Base-by-base conservation (phyloP, 345 rosid genomes). In the Pseudoturritis turrita region DNA sequence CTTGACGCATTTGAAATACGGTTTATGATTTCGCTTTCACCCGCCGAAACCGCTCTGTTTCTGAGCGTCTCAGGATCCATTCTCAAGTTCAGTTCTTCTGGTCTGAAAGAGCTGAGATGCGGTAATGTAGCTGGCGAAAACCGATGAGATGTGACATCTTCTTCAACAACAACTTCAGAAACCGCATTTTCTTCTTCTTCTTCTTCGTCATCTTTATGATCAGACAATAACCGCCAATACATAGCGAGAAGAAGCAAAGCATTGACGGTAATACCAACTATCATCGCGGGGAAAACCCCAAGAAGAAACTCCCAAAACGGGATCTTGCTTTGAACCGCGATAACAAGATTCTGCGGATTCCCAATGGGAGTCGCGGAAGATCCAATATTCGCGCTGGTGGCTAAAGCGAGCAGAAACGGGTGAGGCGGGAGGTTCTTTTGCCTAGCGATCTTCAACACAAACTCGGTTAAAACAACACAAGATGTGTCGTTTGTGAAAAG, bases 311-410 rank as follows among this genome's bases (percentile, higher is more conserved):
- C 63, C 59, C 87, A 85, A 22, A 89, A 93, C 1, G 92, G 56
- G 61, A 89, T 86, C 76, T 69, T 74, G 66, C 92, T 87, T 63
- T 84, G 85, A 52, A 93, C 82, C 1, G 96, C 96, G 11, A 90
- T 89, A 15, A 90, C 89, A 64, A 93, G 81, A 70, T 90, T 90
- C 60, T 93, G 97, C 4, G 96, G 97, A 46, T 94, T 94, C 26
- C 98, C 96, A 64, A 90, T 94, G 0, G 96, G 92, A 71, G 97
- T 90, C 2, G 89, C 91, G 0, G 98, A 74, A 3, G 97, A 94
- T 1, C 98, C 97, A 0, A 90, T 90, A 67, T 94, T 94, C 0
- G 95, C 92, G 74, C 97, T 87, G 0, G 96, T 85, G 45, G 97
- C 98, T 35, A 90, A 80, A 15, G 97, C 97, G 1, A 94, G 83